Base-by-base conservation (phyloP, 129 eudicot species). In the Flaveria bidentis region DNA sequence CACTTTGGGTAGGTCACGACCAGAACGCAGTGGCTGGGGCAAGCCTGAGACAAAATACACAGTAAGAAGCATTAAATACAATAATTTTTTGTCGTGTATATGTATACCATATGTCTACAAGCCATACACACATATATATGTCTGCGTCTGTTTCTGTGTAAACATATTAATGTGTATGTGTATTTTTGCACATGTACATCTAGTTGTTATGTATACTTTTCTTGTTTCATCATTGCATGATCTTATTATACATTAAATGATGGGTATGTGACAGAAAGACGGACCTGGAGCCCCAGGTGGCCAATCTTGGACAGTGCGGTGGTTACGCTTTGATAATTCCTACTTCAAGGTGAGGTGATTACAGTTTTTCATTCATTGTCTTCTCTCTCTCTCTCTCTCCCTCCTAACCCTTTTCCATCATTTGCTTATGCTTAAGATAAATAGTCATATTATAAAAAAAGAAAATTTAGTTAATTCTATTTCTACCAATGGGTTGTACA, bases 201-300 rank as follows among this genome's bases (percentile, higher is more conserved):
- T 36, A 36, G 41, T 36, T 36, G 7, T 36, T 5, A 12, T 23
- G 28, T 51, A 28, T 61, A 1, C 66, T 51, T 17, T 47, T 5
- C 11, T 17, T 49, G 3, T 51, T 71, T 71, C 45, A 61, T 20
- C 11, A 28, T 78, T 58, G 26, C 68, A 53, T 78, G 53, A 72
- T 79, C 66, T 5, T 28, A 60, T 49, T 60, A 12, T 71, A 50
- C 13, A 14, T 44, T 15, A 5, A 74, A 66, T 69, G 66, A 67
- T 78, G 67, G 26, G 73, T 55, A 36, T 76, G 51, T 85, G 55
- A 84, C 96, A 94, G 99, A 94, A 94, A 91, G 97, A 94, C n/a
- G 99, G 99, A 71, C 99, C 99, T 50, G 99, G 99, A 80, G 96
- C 97, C 16, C 99, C 99, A 20, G 99, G 99, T 72, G 99, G 99